phyloP scores from a whole-genome alignment of 768 basidiomycete species.

The Suillus spraguei region DNA sequence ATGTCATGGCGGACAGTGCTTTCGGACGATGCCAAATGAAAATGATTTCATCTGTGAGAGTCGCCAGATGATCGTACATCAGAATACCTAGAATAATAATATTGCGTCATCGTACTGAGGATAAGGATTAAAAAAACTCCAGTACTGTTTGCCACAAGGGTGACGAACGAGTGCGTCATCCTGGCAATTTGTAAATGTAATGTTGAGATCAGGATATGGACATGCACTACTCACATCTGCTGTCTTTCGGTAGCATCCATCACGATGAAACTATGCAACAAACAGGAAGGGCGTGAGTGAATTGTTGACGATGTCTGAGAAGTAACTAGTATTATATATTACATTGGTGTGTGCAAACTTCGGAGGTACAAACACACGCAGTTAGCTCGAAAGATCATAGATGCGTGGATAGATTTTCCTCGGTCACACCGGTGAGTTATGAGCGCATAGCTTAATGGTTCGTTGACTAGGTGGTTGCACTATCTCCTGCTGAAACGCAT shows the following conservation, averaged over 20 bases:
- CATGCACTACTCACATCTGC: not conserved
- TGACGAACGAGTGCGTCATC: conserved; percentile 2
- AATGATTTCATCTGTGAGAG: conserved; percentile 38
- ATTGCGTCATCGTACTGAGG: not conserved
- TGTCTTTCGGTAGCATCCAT: not conserved
- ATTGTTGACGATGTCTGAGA: not conserved
- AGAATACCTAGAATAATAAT: conserved; percentile 29
- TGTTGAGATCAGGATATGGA: not conserved
- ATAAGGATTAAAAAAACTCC: not conserved
- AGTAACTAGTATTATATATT: not conserved
- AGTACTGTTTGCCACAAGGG: conserved; percentile 11
- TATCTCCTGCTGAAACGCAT: not conserved
- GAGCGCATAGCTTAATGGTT: not conserved
- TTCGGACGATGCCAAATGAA: conserved; percentile 48
- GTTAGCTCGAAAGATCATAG: not conserved
- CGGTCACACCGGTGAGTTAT: not conserved
- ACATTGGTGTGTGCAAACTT: not conserved
- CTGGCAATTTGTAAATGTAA: not conserved
- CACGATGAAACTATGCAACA: not conserved
- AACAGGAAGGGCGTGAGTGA: not conserved
- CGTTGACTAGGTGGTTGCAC: not conserved
- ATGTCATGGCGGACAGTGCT: conserved; percentile 42
- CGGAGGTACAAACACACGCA: not conserved
- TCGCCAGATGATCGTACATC: conserved; percentile 33
- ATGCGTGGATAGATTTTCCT: not conserved